Evolutionary conservation across 306 rosid genomes (phyloP).

Genomic region (Abrus precatorius): DNA sequence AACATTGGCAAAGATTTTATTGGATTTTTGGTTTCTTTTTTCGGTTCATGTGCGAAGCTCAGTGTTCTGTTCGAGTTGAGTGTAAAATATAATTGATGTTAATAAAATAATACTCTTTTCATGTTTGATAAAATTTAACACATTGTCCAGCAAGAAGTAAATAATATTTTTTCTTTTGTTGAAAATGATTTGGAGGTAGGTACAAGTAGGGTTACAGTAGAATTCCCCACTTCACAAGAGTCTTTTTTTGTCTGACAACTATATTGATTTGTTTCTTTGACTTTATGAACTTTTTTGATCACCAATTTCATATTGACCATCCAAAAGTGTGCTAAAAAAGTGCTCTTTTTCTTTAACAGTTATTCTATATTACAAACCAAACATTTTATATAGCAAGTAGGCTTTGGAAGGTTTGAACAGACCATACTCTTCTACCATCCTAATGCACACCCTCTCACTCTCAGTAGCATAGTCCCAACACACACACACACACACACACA

Average conservation of each 20-base stretch:
- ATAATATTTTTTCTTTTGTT: background rate
- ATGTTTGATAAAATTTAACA: background rate
- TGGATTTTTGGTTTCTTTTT: too few relatives aligned
- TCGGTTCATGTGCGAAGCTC: too few relatives aligned
- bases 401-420: slow-evolving; percentile 18
- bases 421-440: slow-evolving; percentile 28
- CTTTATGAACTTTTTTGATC: background rate
- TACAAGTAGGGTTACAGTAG: slow-evolving; percentile 3
- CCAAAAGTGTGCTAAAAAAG: background rate
- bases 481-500: background rate
- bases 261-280: background rate
- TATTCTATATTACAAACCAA: background rate
- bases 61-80: too few relatives aligned
- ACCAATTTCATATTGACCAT: background rate
- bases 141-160: background rate
- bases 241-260: background rate
- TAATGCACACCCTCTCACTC: slow-evolving; percentile 17
- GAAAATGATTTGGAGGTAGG: slow-evolving; percentile 18
- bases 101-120: too few relatives aligned
- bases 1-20: too few relatives aligned
- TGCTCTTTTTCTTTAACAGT: slow-evolving; percentile 9
- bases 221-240: background rate
- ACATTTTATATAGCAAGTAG: slow-evolving; percentile 33
- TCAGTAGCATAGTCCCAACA: background rate
- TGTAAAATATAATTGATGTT: too few relatives aligned